phyloP scores from a whole-genome alignment of 345 rosid species.

The Linum trigynum region DNA sequence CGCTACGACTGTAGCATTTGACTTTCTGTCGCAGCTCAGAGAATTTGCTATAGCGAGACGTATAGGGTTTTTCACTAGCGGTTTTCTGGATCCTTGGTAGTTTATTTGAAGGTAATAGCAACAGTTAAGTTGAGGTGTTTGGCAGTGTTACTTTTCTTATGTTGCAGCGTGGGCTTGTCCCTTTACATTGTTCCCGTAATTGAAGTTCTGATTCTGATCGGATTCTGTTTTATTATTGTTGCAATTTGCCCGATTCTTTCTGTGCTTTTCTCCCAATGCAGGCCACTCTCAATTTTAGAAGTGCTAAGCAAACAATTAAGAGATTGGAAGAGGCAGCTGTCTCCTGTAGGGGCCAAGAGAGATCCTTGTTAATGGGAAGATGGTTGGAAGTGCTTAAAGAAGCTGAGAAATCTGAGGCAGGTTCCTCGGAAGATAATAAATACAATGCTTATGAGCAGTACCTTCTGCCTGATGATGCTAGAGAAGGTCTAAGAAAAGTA shows the following conservation, averaged over 20 bases:
- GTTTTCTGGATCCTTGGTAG: not conserved
- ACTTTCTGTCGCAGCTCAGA: not conserved
- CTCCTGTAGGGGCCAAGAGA: constrained; percentile 63
- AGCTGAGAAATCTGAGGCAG: constrained; percentile 33
- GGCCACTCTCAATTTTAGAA: constrained; percentile 54
- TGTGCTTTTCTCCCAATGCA: constrained; percentile 18
- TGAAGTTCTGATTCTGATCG: not conserved
- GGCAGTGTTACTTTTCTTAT: not conserved
- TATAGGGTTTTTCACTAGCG: not conserved
- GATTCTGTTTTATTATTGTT: not conserved
- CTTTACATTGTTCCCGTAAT: not conserved
- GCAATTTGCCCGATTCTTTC: constrained; percentile 3
- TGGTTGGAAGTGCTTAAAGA: constrained; percentile 79
- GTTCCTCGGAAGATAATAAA: constrained; percentile 34
- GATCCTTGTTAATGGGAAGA: constrained; percentile 59
- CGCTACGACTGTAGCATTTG: not conserved
- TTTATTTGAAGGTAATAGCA: not conserved
- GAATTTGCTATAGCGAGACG: not conserved
- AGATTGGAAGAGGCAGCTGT: constrained; percentile 87
- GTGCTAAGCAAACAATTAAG: constrained; percentile 60
- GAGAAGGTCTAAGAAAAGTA: constrained; percentile 31
- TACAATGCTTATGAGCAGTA: constrained; percentile 31
- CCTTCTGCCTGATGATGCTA: constrained; percentile 41
- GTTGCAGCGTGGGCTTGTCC: not conserved
- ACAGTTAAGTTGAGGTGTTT: not conserved